Evolutionary conservation across 2,329 filamentous ascomycete genomes (phyloP).

Genomic region (Colletotrichum australisinense): DNA sequence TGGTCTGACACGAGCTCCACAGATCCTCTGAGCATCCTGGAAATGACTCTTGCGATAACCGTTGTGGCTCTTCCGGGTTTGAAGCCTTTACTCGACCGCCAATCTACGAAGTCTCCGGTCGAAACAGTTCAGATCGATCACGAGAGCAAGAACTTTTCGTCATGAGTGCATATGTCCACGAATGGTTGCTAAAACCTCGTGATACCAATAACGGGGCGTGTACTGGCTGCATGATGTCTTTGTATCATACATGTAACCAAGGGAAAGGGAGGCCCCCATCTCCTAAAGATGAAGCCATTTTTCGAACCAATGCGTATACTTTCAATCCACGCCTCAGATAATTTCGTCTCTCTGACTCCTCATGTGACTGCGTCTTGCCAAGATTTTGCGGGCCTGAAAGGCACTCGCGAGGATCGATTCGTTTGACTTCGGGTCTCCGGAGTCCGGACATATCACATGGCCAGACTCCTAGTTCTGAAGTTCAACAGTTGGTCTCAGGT

Average conservation of each 20-base stretch:
- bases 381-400: too few relatives aligned
- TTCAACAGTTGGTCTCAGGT: too few relatives aligned
- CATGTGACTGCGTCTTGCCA: too few relatives aligned
- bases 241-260: neutral
- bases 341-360: too few relatives aligned
- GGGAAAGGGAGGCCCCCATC: neutral
- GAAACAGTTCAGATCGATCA: conserved; percentile 24
- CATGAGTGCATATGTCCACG: neutral
- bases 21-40: conserved; percentile 39
- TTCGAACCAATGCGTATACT: neutral
- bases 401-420: too few relatives aligned
- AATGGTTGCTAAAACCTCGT: neutral
- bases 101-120: conserved; percentile 19
- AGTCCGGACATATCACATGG: too few relatives aligned
- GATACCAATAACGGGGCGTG: neutral
- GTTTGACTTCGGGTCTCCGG: too few relatives aligned
- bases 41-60: conserved; percentile 39
- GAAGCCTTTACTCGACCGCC: conserved; percentile 38
- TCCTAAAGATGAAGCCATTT: neutral
- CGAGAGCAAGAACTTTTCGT: conserved; percentile 24
- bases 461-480: too few relatives aligned
- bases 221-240: neutral
- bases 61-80: conserved; percentile 40
- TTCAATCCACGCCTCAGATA: neutral
- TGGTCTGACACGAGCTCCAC: neutral